These are phyloP conservation scores for Cercospora sojina DNA, from an alignment of 2,329 filamentous ascomycete genomes.

Conservation along the genomic window DNA sequence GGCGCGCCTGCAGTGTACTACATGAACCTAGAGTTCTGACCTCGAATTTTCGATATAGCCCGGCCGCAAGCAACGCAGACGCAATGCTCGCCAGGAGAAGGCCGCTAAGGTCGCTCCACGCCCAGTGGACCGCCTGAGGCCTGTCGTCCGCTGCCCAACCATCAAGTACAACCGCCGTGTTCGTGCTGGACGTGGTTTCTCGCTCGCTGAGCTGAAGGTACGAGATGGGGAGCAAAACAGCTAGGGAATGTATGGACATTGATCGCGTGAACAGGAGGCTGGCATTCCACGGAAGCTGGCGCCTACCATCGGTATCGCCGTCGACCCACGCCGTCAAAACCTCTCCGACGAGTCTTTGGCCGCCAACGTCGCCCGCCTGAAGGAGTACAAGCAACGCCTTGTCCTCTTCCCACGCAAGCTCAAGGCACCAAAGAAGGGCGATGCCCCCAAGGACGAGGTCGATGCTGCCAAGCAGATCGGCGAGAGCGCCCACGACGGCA, in stretches of 20 bases:
- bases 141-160: conserved; percentile 94
- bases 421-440: conserved; percentile 90
- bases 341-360: conserved; percentile 92
- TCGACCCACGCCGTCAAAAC: conserved; percentile 96
- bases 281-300: conserved; percentile 93
- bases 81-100: conserved; percentile 89
- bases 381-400: conserved; percentile 93
- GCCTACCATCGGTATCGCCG: conserved; percentile 92
- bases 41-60: conserved; percentile 58
- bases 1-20: conserved; percentile 50
- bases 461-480: conserved; percentile 62
- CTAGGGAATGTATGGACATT: conserved; percentile 20
- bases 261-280: conserved; percentile 65
- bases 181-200: conserved; percentile 95
- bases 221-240: conserved; percentile 4
- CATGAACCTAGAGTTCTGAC: conserved; percentile 38
- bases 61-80: conserved; percentile 91
- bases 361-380: conserved; percentile 94
- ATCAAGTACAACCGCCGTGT: conserved; percentile 98
- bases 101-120: conserved; percentile 92
- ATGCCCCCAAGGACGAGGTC: conserved; percentile 80
- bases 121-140: conserved; percentile 94
- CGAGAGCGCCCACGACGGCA: conserved; percentile 48
- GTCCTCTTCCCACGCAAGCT: conserved; percentile 97
- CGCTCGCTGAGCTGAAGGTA: conserved; percentile 97